Percentiles rank a stretch among this genome's conserved stretches.
Conservation (phyloP, 331 rosid species). For the Malus hybrid region DNA sequence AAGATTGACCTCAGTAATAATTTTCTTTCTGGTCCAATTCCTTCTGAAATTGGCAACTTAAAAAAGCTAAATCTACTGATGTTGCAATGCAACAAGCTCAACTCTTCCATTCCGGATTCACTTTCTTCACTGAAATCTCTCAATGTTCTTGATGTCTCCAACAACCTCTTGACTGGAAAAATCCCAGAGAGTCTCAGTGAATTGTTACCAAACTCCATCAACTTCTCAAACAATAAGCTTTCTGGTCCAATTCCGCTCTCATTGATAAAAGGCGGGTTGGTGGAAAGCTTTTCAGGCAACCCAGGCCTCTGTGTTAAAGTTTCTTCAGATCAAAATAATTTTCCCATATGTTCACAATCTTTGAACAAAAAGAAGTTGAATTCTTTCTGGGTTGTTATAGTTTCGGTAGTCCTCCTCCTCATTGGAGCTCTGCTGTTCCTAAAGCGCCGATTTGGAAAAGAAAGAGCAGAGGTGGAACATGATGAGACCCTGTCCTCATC, state of each 20-base stretch:
- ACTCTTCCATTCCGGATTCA: conserved; percentile 64
- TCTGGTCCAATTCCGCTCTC: conserved; percentile 80
- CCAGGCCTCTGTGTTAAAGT: conserved; percentile 62
- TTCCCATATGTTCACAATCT: conserved; percentile 44
- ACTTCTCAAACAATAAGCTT: conserved; percentile 71
- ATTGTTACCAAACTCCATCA: conserved; percentile 73
- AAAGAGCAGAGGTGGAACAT: conserved; percentile 43
- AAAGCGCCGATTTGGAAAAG: conserved; percentile 48
- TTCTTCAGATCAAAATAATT: conserved; percentile 42
- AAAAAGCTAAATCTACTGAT: conserved; percentile 65
- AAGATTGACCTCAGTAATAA: conserved; percentile 86
- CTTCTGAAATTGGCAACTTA: conserved; percentile 67
- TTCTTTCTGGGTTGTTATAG: conserved; percentile 66
- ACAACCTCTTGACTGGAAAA: conserved; percentile 62
- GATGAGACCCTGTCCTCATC: conserved; percentile 63
- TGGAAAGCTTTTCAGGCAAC: conserved; percentile 81
- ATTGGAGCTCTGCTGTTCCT: conserved; percentile 58
- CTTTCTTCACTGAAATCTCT: conserved; percentile 56
- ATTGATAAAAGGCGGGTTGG: conserved; percentile 71
- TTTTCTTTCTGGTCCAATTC: conserved; percentile 68
- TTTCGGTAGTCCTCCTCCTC: conserved; percentile 55
- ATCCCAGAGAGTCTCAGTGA: conserved; percentile 77
- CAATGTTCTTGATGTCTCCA: conserved; percentile 90
- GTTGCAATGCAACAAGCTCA: conserved; percentile 73
- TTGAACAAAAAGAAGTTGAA: conserved; percentile 41